These are phyloP conservation scores for Collybiopsis confluens DNA, from an alignment of 768 basidiomycete species.

Conservation along the genomic window DNA sequence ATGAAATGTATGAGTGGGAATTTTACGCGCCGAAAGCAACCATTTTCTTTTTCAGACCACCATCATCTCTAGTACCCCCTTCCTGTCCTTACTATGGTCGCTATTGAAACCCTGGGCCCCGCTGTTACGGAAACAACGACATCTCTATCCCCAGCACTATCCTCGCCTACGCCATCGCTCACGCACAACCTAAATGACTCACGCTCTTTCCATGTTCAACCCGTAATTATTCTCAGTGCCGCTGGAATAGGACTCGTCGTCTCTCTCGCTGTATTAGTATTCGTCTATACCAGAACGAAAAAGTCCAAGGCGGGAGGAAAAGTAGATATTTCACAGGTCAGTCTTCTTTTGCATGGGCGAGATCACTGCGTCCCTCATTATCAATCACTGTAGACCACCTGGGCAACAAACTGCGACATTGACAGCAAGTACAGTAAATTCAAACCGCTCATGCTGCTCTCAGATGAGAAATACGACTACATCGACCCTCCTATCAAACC, in stretches of 20 bases:
- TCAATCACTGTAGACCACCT: no score
- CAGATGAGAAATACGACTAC: background rate
- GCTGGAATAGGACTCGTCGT: background rate
- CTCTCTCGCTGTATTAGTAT: background rate
- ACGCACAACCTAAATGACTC: background rate
- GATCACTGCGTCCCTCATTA: no score
- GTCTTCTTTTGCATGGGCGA: no score
- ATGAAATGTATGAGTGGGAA: no score
- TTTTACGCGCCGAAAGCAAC: no score
- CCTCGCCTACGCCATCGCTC: background rate
- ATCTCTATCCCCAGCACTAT: background rate
- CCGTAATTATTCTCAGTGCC: background rate
- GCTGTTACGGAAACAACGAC: background rate
- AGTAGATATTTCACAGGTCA: no score
- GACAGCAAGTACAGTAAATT: background rate
- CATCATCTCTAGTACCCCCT: background rate
- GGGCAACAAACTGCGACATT: background rate
- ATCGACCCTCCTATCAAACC: background rate
- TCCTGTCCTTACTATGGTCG: slow-evolving; percentile 1
- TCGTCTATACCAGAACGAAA: background rate
- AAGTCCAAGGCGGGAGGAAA: no score
- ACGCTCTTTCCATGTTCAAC: background rate
- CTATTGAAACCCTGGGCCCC: background rate
- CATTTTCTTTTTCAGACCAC: background rate
- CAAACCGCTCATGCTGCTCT: background rate